Evolutionary conservation across 2,329 filamentous ascomycete species (phyloP), one percentile per base, ranked within the genome.

Genomic region (Akanthomyces uredinophilus): DNA sequence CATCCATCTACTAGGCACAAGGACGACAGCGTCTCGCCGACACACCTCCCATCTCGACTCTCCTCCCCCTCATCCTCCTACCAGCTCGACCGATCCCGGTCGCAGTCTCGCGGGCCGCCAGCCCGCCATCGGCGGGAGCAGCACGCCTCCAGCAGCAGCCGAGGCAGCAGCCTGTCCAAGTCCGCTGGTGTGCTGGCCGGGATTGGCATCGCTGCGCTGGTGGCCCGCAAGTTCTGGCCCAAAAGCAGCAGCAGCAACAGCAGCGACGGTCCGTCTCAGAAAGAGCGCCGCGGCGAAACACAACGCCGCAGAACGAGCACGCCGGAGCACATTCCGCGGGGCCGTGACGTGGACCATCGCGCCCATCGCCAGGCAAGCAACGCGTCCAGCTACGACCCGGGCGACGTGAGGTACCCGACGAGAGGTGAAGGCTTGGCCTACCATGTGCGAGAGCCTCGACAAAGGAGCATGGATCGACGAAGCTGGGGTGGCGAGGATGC

Each of bases 181-280:
- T 70, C 73, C 0, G 69, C 72, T 16, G 65, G 71, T 13, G 66
- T 75, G 27, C 64, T 76, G 35, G 73, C 73, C 11, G 71, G 72
- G 35, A 70, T 76, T 18, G 74, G 73, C 37, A 68, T 75, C 37
- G 73, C 72, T 27, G 69, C 73, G 13, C 66, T 75, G 47, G 65
- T 73, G 43, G 71, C 72, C 44, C 72, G 72, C 65, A 73, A 72
- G 60, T 66, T 73, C 65, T 76, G 74, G 73, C 72, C 72, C 35
- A 74, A 73, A 64, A 68, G 68, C 39, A 44, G 37, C 57, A 20
- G 47, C 35, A 10, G 13, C 20, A 18, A 27, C 20, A 27, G 27
- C 29, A 16, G 24, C 10, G 5, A 29, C 27, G 5, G 14, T 16
- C 14, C 32, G 6, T n/a, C 22, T 27, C 27, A 24, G 10, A 57